These are phyloP conservation scores for Paecilomyces fulvus DNA, from an alignment of 2,329 filamentous ascomycete genomes.

Conservation along the genomic window DNA sequence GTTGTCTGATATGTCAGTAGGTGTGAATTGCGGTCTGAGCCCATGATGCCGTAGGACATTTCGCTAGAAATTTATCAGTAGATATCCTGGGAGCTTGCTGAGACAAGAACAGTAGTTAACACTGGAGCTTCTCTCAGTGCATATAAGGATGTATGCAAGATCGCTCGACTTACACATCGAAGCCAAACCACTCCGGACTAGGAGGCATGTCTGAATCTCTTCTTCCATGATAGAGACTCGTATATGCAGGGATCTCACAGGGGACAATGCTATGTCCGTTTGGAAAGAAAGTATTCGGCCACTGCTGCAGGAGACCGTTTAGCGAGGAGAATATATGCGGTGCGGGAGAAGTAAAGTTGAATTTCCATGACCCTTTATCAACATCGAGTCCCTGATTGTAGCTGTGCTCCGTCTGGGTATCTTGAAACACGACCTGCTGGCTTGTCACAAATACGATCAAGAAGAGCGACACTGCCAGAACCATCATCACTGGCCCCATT, in stretches of 20 bases:
- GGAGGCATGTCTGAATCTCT: constrained; percentile 33
- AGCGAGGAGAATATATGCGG: constrained; percentile 44
- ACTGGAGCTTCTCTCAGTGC: no score
- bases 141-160: neutral
- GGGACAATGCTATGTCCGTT: constrained; percentile 43
- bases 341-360: constrained; percentile 40
- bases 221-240: constrained; percentile 44
- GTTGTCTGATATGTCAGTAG: constrained; percentile 44
- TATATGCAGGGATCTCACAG: constrained; percentile 39
- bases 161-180: constrained; percentile 33
- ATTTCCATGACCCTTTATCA: neutral
- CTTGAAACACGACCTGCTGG: neutral
- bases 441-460: neutral
- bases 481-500: neutral
- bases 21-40: constrained; percentile 33
- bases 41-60: constrained; percentile 49
- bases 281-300: constrained; percentile 45
- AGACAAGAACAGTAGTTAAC: neutral
- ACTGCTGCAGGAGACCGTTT: constrained; percentile 41
- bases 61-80: constrained; percentile 14
- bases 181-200: constrained; percentile 46
- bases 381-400: neutral
- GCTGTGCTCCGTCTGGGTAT: neutral
- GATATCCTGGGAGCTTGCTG: neutral
- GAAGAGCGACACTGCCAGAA: neutral